Evolutionary conservation across 2,329 filamentous ascomycete genomes (phyloP), one percentile per base, ranked within the genome.

Genomic region (Nigrospora osmanthi): DNA sequence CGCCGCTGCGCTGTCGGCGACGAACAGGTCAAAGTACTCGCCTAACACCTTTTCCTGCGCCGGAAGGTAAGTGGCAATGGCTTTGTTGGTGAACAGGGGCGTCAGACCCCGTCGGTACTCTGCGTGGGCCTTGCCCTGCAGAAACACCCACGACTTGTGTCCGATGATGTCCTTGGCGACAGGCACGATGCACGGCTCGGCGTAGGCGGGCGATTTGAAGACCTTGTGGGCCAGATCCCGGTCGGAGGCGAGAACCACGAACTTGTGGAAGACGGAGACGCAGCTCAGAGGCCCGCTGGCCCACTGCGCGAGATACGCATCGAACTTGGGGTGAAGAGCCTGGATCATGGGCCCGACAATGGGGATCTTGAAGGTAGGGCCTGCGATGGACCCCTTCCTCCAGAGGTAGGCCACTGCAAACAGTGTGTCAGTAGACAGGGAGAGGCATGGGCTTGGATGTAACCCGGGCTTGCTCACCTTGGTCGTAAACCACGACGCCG

Each of bases 261-360:
- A 90, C 83, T 90, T 90, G 73, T 91, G 87, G 63, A 91, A 90
- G 51, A 91, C 81, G 1, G 85, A 89, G 15, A 91, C 85, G 56
- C 87, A 91, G 62, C 85, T 89, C 47, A 90, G 70, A 16, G 82
- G 77, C n/a, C 83, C 87, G 47, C 83, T 88, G 13, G 78, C 73
- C 86, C 86, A 90, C 70, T 91, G 88, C 12, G 72, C 76, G 55
- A 87, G 75, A 65, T 90, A 91, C 39, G 76, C 70, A 17, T 78
- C 75, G 61, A 90, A 90, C 51, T 83, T 80, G 7, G 87, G 87
- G 54, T 87, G 75, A 30, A 90, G 72, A 3, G 83, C 85, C 57
- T 89, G 76, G 19, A 90, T 66, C 61, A 90, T 90, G 0, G 87
- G 86, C 2, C 87, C 87, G 63, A 89, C 82, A 54, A 85, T 75